Evolutionary conservation across 352 stramenopile species (phyloP), one percentile per base, ranked within the genome.

Genomic region (Phytophthora europaea): DNA sequence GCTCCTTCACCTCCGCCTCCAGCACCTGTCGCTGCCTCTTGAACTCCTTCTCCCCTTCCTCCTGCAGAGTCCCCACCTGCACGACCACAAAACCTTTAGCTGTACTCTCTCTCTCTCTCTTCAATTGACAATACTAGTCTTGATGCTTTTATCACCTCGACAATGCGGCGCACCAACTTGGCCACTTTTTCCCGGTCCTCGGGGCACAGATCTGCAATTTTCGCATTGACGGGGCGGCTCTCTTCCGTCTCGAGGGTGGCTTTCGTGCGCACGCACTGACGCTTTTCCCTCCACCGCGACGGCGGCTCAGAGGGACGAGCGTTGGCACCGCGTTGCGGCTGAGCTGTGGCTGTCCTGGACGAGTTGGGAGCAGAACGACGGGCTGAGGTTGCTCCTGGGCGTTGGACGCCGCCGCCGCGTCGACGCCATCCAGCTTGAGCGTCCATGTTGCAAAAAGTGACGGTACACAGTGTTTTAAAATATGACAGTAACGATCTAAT

Each of bases 181-280:
- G 85, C 75, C 61, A 95, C 86, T 76, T 95, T 95, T 6, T 94
- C 82, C 26, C 88, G 84, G 73, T 95, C 89, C 65, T 93, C 76
- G 13, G 81, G 82, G 48, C 89, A 93, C 26, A 95, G 51, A 67
- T 95, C 84, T 6, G 85, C 79, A 62, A 95, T 94, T 22, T 65
- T 80, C 3, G 87, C 84, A 31, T 82, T 70, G 0, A 38, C 54
- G 0, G 61, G 61, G 0, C 67, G 69, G 31, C 10, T 65, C 5
- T 79, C 61, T 12, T 59, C 52, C 0, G 79, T 81, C 31, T 89
- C 83, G 22, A 90, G 50, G 8, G 82, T 88, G 2, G 84, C 81
- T 65, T 87, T 83, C 55, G 88, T 72, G 62, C 78, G 81, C 53
- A 94, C 77, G 4, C 81, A 87, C 54, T 93, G 82, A 2, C 88